Percentiles rank a stretch among this genome's conserved stretches.
Evolutionary conservation across 2,329 filamentous ascomycete species (phyloP).

Genomic region (Escovopsis sp.): DNA sequence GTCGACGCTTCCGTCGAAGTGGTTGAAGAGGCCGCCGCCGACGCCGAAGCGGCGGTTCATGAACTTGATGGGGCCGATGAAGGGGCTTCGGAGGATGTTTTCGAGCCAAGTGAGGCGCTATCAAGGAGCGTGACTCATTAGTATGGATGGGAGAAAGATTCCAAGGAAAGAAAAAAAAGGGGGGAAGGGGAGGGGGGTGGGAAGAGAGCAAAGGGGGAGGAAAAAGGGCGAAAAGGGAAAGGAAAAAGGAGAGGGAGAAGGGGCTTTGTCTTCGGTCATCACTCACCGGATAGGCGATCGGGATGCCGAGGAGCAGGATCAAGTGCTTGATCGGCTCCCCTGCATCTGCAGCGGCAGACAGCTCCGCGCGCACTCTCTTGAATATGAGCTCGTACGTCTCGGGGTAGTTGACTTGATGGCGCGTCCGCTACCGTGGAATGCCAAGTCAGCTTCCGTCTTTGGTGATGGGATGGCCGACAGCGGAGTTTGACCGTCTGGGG

Average conservation of each 20-base stretch:
- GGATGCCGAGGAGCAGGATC: conserved; percentile 74
- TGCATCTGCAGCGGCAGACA: conserved; percentile 47
- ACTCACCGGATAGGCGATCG: conserved; percentile 64
- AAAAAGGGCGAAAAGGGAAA: conserved; percentile 8
- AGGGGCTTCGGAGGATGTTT: conserved; percentile 71
- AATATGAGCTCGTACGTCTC: conserved; percentile 82
- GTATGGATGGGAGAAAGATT: no score
- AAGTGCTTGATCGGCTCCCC: conserved; percentile 77
- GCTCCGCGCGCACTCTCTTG: conserved; percentile 55
- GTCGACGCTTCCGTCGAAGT: conserved; percentile 87
- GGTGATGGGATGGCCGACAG: no score
- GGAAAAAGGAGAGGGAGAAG: conserved; percentile 17
- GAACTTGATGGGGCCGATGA: conserved; percentile 80
- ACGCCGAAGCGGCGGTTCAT: conserved; percentile 82
- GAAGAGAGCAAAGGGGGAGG: no score
- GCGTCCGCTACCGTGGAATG: conserved; percentile 45
- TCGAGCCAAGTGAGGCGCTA: conserved; percentile 88
- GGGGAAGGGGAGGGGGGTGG: no score
- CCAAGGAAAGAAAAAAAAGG: no score
- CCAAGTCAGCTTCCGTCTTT: no score
- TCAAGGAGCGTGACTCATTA: no score
- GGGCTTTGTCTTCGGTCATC: no score
- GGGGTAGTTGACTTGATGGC: conserved; percentile 88
- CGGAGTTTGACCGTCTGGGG: neutral
- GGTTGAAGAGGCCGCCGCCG: conserved; percentile 74